A percentile compares a stretch with the other conserved stretches of the same genome.
Conservation (phyloP, 805 yeast species). For the Metahyphopichia silvanorum region DNA sequence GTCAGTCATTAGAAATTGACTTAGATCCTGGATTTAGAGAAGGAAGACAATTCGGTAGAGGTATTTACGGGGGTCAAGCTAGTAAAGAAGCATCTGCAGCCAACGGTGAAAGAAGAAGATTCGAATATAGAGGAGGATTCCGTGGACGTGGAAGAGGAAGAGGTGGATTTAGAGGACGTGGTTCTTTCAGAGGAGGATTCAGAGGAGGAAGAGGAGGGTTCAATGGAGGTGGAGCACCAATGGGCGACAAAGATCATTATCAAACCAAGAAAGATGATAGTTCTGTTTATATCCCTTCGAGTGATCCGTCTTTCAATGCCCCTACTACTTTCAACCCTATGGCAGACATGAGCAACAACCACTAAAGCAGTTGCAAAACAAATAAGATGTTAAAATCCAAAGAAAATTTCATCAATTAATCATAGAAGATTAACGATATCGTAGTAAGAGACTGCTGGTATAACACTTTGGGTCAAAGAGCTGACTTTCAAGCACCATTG, state of each 20-base stretch:
- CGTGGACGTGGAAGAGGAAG: slow-evolving; percentile 24
- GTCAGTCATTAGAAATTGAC: slow-evolving; percentile 77
- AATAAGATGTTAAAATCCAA: no score
- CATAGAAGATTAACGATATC: no score
- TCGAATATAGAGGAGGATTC: slow-evolving; percentile 16
- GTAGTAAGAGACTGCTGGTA: no score
- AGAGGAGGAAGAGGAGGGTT: slow-evolving; percentile 27
- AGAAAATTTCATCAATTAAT: no score
- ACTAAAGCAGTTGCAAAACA: no score
- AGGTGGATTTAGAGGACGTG: slow-evolving; percentile 46
- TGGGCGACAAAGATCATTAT: not conserved
- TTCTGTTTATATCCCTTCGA: slow-evolving; percentile 17
- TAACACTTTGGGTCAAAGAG: no score
- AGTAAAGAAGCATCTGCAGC: slow-evolving; percentile 53
- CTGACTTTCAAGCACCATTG: no score
- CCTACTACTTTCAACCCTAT: slow-evolving; percentile 13
- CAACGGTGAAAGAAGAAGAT: slow-evolving; percentile 8
- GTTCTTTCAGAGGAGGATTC: slow-evolving; percentile 28
- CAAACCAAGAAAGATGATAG: slow-evolving; percentile 5
- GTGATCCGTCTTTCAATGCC: slow-evolving; percentile 16
- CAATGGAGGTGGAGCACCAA: slow-evolving; percentile 10
- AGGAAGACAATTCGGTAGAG: slow-evolving; percentile 95
- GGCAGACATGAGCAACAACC: slow-evolving; percentile 10
- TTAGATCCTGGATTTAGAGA: slow-evolving; percentile 94
- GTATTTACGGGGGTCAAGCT: slow-evolving; percentile 89